Evolutionary conservation across 805 yeast species (phyloP), one percentile per base, ranked within the genome.

Genomic region (Teunomyces tritomae): DNA sequence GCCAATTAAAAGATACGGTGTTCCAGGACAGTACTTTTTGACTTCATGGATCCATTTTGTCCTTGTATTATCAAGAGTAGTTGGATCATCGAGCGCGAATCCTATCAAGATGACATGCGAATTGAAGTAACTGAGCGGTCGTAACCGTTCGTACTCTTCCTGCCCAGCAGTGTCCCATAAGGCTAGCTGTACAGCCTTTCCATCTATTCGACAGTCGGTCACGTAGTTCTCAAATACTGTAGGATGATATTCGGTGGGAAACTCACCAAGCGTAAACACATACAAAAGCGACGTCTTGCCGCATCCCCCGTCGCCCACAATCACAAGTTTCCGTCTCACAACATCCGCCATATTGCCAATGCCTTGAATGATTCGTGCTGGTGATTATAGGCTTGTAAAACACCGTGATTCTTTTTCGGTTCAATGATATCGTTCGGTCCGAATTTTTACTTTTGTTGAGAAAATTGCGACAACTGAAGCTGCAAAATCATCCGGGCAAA

Each of bases 101-200:
- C 92, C 97, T 46, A 90, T 85, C 46, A 90, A 70, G 45, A 91
- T 85, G 47, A 88, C 87, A 64, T 91, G 87, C 2, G 97, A 95
- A 57, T 88, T 85, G 8, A 91, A 80, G 61, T 91, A 91, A 17
- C 96, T 86, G 54, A 91, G 71, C 0, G 97, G 97, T 51, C 97
- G 79, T 49, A 91, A 71, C 49, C 97, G 72, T 63, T 90, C 97
- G 63, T 90, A 90, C 67, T 90, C 97, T 70, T 90, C 97, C 68
- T 90, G 97, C 2, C 97, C 97, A 2, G 97, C 97, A 1, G 97
- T 90, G 63, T 90, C 97, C 97, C 97, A 90, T 24, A 90, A 69
- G 1, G 96, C 91, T 47, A 90, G 68, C 53, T 89, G 85, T 3
- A 90, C 96, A 11, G 94, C 86, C 56, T 89, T 90, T 3, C 97